Evolutionary conservation across 2,329 filamentous ascomycete species (phyloP).

Genomic region (Botryotinia calthae): DNA sequence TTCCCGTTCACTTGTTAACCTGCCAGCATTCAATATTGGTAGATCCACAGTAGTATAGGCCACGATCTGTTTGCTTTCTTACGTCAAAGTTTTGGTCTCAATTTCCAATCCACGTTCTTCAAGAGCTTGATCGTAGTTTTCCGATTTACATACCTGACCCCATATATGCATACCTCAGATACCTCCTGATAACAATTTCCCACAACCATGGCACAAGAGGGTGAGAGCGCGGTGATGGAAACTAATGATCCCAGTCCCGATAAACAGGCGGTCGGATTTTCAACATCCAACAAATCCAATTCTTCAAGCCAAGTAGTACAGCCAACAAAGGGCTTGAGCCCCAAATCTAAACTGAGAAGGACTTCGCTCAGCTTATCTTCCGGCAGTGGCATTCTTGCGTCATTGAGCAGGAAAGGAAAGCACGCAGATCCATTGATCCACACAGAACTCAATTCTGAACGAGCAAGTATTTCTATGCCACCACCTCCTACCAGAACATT

Average conservation of each 20-base stretch:
- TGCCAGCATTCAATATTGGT: neutral
- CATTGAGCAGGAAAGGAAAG: constrained; percentile 50
- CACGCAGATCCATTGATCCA: constrained; percentile 57
- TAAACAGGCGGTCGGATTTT: constrained; percentile 17
- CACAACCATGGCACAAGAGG: constrained; percentile 22
- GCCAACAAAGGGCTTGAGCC: constrained; percentile 2
- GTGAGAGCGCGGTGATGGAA: constrained; percentile 19
- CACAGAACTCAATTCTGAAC: constrained; percentile 55
- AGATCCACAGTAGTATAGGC: neutral
- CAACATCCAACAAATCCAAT: constrained; percentile 19
- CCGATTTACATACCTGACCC: neutral
- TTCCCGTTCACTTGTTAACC: neutral
- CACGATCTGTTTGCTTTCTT: neutral
- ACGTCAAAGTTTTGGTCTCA: neutral
- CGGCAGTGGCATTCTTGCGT: constrained; percentile 39
- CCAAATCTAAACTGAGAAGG: constrained; percentile 6
- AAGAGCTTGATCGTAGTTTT: neutral
- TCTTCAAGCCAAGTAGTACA: constrained; percentile 2
- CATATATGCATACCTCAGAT: neutral
- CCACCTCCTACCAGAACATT: constrained; percentile 48
- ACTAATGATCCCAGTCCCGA: constrained; percentile 32
- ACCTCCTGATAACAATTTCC: neutral
- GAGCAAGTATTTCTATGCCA: constrained; percentile 64
- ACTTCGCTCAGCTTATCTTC: constrained; percentile 46
- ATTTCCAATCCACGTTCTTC: neutral